Evolutionary conservation across 768 basidiomycete genomes (phyloP), one percentile per base, ranked within the genome.

Genomic region (Mycena alexandri): DNA sequence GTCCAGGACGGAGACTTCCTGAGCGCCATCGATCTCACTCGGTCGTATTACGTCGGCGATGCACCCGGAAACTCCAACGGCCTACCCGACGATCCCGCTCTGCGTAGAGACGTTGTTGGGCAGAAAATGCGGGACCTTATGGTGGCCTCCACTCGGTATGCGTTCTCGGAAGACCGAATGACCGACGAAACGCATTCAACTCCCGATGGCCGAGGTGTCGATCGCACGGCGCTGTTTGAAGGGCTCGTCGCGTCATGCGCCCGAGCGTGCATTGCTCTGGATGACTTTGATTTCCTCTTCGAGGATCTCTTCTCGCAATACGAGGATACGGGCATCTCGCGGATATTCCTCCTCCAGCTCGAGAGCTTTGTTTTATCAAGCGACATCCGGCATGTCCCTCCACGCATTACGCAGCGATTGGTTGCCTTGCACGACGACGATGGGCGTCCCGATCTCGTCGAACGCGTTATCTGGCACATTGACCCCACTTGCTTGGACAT

Each of bases 81-180:
- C 24, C 88, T 99, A 19, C 97, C 98, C 0, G 86, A 88, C 59
- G 86, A 90, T 50, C 79, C 81, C 3, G 74, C 79, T n/a, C 82
- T 85, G 47, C 86, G 92, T 24, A 86, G 85, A 71, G 78, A 79
- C 29, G 80, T 94, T 36, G 88, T 98, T 44, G 93, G 92, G 2
- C 84, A 86, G 58, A 92, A 93, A 73, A 84, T 98, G 65, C 85
- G 85, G 41, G 93, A 92, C 64, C 84, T 99, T 34, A 93, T 99
- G 90, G 80, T 82, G 13, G 95, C 98, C 3, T 98, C 98, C 2
- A 84, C 92, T 46, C 88, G 84, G 21, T 99, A 96, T 77, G 90
- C 93, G 1, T 99, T 99, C 78, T 96, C 97, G 2, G 94, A 98
- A 73, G 95, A 99, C 16, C 90, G 98, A 25, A 91, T 99, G 88